phyloP scores from a whole-genome alignment of 495 filamentous ascomycete species.

The Lentithecium fluviatile region DNA sequence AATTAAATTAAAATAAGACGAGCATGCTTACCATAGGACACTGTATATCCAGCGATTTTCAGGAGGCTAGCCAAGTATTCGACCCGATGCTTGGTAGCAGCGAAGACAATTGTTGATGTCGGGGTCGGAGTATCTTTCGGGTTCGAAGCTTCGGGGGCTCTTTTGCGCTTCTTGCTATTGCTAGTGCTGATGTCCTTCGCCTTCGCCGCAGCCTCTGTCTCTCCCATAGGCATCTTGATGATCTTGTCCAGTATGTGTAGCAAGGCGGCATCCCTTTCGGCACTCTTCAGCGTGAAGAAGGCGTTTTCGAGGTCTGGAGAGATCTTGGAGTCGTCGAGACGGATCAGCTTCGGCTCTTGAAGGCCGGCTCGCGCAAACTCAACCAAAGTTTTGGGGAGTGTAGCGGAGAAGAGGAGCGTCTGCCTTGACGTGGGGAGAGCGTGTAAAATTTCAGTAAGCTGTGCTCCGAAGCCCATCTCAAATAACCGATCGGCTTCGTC shows the following conservation, averaged over 20 bases:
- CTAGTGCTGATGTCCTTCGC: constrained; percentile 38
- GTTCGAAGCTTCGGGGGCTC: constrained; percentile 48
- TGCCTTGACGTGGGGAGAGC: constrained; percentile 80
- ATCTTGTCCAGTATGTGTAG: constrained; percentile 85
- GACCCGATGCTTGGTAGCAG: constrained; percentile 96
- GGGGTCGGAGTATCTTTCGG: constrained; percentile 60
- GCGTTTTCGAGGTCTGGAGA: constrained; percentile 90
- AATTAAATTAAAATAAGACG: neutral
- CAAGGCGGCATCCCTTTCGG: constrained; percentile 89
- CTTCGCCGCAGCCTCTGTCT: constrained; percentile 54
- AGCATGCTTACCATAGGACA: constrained; percentile 60
- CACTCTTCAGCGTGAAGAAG: constrained; percentile 88
- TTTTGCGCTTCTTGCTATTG: constrained; percentile 52
- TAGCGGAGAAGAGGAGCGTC: constrained; percentile 92
- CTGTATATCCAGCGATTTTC: constrained; percentile 71
- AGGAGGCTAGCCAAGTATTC: constrained; percentile 83
- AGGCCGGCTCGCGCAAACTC: constrained; percentile 94
- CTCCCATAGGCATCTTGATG: constrained; percentile 86
- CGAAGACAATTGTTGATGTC: constrained; percentile 90
- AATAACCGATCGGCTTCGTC: constrained; percentile 96
- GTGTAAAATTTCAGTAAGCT: constrained; percentile 89
- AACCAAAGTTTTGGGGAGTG: constrained; percentile 85
- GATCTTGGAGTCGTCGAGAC: constrained; percentile 92
- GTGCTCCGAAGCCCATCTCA: constrained; percentile 95
- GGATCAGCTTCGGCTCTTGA: constrained; percentile 81